Conservation (phyloP, 495 filamentous ascomycete species). For the Tuber brumale region DNA sequence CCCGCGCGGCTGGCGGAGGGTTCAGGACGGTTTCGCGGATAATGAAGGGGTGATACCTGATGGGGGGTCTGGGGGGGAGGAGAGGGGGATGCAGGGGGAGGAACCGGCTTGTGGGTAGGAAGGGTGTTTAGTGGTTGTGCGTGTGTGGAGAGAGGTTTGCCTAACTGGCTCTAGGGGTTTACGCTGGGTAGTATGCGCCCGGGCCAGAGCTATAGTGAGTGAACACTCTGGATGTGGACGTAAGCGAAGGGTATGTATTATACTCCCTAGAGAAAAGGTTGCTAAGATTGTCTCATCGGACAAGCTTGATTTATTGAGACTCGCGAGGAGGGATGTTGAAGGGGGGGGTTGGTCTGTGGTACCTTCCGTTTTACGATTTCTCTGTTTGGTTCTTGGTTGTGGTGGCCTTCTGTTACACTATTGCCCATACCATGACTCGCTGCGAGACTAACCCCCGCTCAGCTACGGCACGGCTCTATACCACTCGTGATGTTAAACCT, state of each 20-base stretch:
- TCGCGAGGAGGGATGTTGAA: background rate
- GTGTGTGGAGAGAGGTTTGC: background rate
- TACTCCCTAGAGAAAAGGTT: background rate
- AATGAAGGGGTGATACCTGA: constrained; percentile 90
- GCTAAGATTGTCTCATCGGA: background rate
- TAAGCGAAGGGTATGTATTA: background rate
- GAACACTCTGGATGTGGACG: background rate
- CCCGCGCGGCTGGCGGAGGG: constrained; percentile 66
- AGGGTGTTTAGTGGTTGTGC: background rate
- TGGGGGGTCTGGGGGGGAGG: constrained; percentile 61
- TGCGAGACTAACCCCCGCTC: background rate
- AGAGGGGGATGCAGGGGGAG: constrained; percentile 46
- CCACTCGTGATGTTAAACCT: background rate
- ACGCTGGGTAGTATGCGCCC: background rate
- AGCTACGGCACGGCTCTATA: background rate
- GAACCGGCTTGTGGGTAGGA: constrained; percentile 48
- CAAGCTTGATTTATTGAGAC: background rate
- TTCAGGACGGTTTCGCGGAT: constrained; percentile 84
- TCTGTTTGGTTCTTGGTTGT: background rate
- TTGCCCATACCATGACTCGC: no score
- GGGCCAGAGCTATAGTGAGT: background rate
- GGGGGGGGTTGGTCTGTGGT: background rate
- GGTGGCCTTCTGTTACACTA: background rate
- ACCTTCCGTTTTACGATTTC: background rate
- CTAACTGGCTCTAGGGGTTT: background rate